These are phyloP conservation scores for Diplosphaera chodatii DNA, from an alignment of 139 green algal genomes.

Conservation along the genomic window DNA sequence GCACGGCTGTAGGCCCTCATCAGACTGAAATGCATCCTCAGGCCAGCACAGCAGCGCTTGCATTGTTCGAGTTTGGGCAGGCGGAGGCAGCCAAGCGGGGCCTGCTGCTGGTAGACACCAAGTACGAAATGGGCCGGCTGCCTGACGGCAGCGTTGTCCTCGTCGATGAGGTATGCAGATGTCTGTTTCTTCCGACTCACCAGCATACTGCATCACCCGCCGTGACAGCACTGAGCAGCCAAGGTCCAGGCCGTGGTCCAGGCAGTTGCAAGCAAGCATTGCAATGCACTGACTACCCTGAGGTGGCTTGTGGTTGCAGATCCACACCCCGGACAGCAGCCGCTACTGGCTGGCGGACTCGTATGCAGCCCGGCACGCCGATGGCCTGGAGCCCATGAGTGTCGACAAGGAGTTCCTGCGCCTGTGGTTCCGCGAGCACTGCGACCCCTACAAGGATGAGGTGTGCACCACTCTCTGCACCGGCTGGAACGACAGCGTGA, in stretches of 20 bases:
- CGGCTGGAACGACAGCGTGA: no score
- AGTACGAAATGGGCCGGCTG: slow-evolving; percentile 89
- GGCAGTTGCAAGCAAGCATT: no score
- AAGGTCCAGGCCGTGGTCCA: no score
- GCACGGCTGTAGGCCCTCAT: no score
- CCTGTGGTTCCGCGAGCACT: slow-evolving; percentile 91
- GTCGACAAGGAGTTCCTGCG: slow-evolving; percentile 99
- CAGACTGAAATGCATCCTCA: no score
- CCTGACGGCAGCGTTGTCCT: slow-evolving; percentile 58
- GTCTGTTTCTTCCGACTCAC: no score
- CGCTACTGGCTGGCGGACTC: slow-evolving; percentile 90
- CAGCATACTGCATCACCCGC: no score
- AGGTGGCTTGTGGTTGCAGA: no score
- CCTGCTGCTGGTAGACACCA: slow-evolving; percentile 95
- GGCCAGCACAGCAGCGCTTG: slow-evolving; percentile 59
- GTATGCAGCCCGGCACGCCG: slow-evolving; percentile 72
- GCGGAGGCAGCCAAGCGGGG: slow-evolving; percentile 71
- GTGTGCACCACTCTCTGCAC: no score
- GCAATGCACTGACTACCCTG: no score
- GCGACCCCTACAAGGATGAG: slow-evolving; percentile 94
- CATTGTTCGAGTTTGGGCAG: slow-evolving; percentile 89
- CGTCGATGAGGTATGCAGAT: slow-evolving; percentile 88
- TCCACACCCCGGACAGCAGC: slow-evolving; percentile 88
- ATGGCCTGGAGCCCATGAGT: slow-evolving; percentile 84
- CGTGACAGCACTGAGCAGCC: no score